Base-by-base conservation (phyloP, 345 rosid genomes). In the Pseudoturritis turrita region DNA sequence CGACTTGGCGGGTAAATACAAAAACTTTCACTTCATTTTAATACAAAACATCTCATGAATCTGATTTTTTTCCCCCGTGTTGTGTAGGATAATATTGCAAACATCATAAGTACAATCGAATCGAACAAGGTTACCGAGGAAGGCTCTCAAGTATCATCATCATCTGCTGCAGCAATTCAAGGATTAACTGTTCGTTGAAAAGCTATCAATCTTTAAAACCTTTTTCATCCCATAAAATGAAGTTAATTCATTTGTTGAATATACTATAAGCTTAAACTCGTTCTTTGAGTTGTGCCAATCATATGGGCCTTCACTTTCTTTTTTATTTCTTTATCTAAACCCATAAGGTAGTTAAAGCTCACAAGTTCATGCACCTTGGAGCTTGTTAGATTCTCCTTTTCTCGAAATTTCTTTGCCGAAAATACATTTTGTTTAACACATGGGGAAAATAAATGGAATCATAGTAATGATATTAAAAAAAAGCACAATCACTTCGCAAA, bases 71-170 rank as follows among this genome's bases (percentile, higher is more conserved):
- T 10, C n/a, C 1, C 3, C 36, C 21, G 43, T 45, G 21, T 23
- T 68, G 69, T 72, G 58, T 81, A 92, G 99, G 90, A 80, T 17
- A 89, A 95, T 73, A 76, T 95, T 78, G 72, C 80, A 10, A 85
- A 73, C 65, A 84, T 89, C 60, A 88, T 95, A 70, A 84, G 61
- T 77, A 88, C 99, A 75, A 85, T 92, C 58, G 92, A 90, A 75
- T 87, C 97, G 1, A 92, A 86, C 85, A 89, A 95, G 92, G 70
- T 79, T 54, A 79, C 89, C 1, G 97, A 95, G 66, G 98, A 95
- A 65, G 85, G 85, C 29, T 68, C 96, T 26, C 97, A 86, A 71
- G 79, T 88, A 35, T 77, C 73, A 57, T 93, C 92, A 81, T 66
- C 78, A 57, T 74, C 78, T 40, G 63, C 75, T 51, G 75, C 60